These are phyloP conservation scores for Neltuma alba DNA, from an alignment of 306 rosid genomes.

Conservation along the genomic window DNA sequence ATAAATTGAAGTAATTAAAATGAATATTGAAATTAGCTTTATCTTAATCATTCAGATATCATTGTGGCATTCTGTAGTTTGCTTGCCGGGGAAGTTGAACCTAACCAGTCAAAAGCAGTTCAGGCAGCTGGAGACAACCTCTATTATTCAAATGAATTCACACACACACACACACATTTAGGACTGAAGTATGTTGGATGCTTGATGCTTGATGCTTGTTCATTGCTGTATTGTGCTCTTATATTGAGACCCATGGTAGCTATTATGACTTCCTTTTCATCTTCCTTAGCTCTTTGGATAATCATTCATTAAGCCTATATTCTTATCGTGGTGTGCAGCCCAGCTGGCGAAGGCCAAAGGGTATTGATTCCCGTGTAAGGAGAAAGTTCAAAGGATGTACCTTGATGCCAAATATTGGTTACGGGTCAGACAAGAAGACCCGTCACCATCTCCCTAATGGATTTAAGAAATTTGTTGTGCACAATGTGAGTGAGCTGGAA, in stretches of 20 bases:
- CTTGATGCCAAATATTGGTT: slow-evolving; percentile 76
- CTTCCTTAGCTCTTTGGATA: neutral
- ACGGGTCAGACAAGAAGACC: slow-evolving; percentile 75
- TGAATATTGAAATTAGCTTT: neutral
- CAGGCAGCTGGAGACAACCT: neutral
- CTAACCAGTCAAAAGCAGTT: neutral
- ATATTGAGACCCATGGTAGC: neutral
- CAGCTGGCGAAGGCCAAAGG: slow-evolving; percentile 81
- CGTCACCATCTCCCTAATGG: slow-evolving; percentile 75
- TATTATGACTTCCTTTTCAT: neutral
- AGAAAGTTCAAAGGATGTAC: slow-evolving; percentile 73
- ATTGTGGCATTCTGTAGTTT: neutral
- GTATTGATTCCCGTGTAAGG: slow-evolving; percentile 84
- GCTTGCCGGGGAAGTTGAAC: neutral
- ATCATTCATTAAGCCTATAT: neutral
- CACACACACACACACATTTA: too few species aligned
- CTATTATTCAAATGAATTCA: neutral
- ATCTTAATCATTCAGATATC: too few species aligned
- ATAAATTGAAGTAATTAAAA: neutral
- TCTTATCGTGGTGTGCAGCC: slow-evolving; percentile 37
- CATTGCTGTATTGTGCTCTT: neutral
- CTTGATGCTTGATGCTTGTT: neutral
- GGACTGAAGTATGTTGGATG: too few species aligned
- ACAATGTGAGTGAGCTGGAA: slow-evolving; percentile 66
- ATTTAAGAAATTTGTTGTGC: slow-evolving; percentile 65